Base-by-base conservation (phyloP, 495 filamentous ascomycete species). In the Poronia punctata region DNA sequence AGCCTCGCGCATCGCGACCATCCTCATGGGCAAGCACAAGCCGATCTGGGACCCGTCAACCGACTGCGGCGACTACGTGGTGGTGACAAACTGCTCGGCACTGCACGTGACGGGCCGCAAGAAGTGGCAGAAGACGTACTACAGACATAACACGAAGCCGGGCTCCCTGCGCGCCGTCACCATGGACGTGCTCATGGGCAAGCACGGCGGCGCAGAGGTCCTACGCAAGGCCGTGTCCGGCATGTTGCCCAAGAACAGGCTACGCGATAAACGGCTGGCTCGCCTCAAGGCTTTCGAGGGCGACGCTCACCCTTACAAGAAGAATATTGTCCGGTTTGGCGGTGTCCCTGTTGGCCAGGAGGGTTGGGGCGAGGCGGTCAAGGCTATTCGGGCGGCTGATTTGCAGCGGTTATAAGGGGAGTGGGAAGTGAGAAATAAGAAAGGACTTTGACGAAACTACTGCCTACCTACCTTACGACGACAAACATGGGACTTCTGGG, bases 21-120 rank as follows among this genome's bases (percentile, higher is more conserved):
- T 84, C 43, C 80, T 99, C 17, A 97, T 97, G 92, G 92, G 92
- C 65, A 99, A 99, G 74, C 82, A 97, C 75, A 99, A 99, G 66
- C 92, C 92, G 10, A 97, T 95, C 68, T 98, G 80, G 67, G 86
- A 97, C 62, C 93, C 87, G 14, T 78, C 82, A 44, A 95, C 92
- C 40, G 92, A 98, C 74, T 97, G 93, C 75, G 92, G 92, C 43
- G 92, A 98, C 78, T 98, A 98, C 63, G 90, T 98, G 4, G 92
- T 98, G 0, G 90, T 89, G 5, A 83, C 83, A 21, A 80, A 84
- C 53, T 98, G 92, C 72, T 76, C 82, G 37, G 80, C 87, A 43
- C 74, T 98, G 25, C 80, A 84, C 66, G 83, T 79, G 14, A 96
- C 93, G 22, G 92, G 92, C 49, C 84, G 83, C 65, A 98, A 98